Evolutionary conservation across 345 rosid species (phyloP), one percentile per base, ranked within the genome.

Genomic region (Psidium friedrichsthalianum): DNA sequence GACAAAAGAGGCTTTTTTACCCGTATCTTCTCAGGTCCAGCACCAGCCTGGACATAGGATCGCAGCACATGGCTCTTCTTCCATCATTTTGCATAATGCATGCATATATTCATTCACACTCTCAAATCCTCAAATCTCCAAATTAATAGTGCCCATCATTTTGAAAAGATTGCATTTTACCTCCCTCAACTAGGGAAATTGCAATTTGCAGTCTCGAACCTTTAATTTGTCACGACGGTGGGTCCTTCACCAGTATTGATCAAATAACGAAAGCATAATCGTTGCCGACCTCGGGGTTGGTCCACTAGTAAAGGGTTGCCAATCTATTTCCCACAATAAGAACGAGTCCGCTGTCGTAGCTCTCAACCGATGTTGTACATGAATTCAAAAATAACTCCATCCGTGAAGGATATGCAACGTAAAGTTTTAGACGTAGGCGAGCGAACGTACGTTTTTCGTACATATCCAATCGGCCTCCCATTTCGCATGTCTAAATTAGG

Each of bases 31-130:
- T 83, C 49, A 32, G 61, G 57, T 83, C 61, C 32, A 55, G 36
- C 47, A 56, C 57, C 84, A 83, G 89, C 84, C 87, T 86, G 25
- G 55, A 47, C 86, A 61, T 42, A 56, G 83, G 80, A 88, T 82
- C 85, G 86, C 83, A 84, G 84, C 74, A 83, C 84, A 83, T 83
- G 84, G 69, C 40, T 69, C 25, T 40, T 20, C 80, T 20, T 69
- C 47, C 80, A 69, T 69, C 80, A 18, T 32, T 32, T 69, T 32
- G 78, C 47, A 32, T 36, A 4, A 69, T 36, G 47, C 47, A 69
- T 69, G 47, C 80, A 36, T 15, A 29, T 36, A 69, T 69, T 36
- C 47, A 36, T 36, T 69, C 25, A 69, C 21, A 32, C 78, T 32
- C 11, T 69, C 78, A 32, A 69, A 32, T 5, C 78, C 78, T 32